Percentiles rank a stretch among this genome's conserved stretches.
These are phyloP conservation scores for Gastrodia elata DNA, from an alignment of 106 monocot genomes.

Conservation along the genomic window DNA sequence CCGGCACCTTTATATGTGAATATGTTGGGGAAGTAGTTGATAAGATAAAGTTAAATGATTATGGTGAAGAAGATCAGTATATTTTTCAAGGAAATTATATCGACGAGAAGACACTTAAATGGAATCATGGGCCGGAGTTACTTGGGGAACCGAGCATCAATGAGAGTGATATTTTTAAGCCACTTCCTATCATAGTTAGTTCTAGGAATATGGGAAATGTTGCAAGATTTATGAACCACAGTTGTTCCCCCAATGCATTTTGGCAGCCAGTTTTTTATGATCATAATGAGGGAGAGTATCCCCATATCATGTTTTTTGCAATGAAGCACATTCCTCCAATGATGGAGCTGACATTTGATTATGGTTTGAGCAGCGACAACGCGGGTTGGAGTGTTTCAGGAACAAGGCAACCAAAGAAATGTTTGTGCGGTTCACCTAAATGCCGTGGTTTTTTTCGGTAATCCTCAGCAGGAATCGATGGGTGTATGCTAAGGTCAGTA, in stretches of 20 bases:
- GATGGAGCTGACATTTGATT: slow-evolving; percentile 76
- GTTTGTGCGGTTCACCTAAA: slow-evolving; percentile 57
- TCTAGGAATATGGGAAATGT: slow-evolving; percentile 60
- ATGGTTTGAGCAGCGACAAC: slow-evolving; percentile 30
- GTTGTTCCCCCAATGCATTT: slow-evolving; percentile 72
- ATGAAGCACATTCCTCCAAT: slow-evolving; percentile 74
- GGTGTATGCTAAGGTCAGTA: background rate
- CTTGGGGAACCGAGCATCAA: slow-evolving; percentile 42
- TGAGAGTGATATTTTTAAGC: slow-evolving; percentile 19
- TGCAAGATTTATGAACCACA: slow-evolving; percentile 84
- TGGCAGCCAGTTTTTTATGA: slow-evolving; percentile 74
- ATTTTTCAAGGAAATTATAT: slow-evolving; percentile 32
- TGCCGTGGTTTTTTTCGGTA: slow-evolving; percentile 57
- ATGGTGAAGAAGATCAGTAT: slow-evolving; percentile 49
- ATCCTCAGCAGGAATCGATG: background rate
- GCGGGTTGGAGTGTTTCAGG: background rate
- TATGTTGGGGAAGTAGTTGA: slow-evolving; percentile 58
- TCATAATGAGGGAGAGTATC: slow-evolving; percentile 53
- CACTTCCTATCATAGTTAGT: slow-evolving; percentile 41
- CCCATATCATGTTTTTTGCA: slow-evolving; percentile 80
- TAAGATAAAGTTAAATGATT: slow-evolving; percentile 19
- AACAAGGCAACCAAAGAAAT: slow-evolving; percentile 31
- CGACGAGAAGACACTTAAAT: slow-evolving; percentile 44
- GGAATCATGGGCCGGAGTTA: slow-evolving; percentile 75
- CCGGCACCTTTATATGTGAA: slow-evolving; percentile 67